Evolutionary conservation across 495 filamentous ascomycete species (phyloP), one percentile per base, ranked within the genome.

Genomic region (Aspergillus diversus): DNA sequence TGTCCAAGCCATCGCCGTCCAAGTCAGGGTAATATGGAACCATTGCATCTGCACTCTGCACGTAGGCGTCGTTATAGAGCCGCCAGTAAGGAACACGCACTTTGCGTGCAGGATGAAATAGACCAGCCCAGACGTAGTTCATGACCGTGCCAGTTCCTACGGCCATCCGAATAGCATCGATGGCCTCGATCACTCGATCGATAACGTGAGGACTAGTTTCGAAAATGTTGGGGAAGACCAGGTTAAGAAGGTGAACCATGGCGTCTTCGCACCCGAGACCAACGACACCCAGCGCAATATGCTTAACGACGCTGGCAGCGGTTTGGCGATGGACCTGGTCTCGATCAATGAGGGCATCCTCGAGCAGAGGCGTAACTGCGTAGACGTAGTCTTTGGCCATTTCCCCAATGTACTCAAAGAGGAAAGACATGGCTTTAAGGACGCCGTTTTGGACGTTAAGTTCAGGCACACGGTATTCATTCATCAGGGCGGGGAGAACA

Each of bases 331-430:
- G 96, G 6, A 99, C 96, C 77, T 99, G 96, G 74, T 99, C 96
- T 50, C 96, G 88, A 76, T 99, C 96, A 77, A 97, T 96, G 57
- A 99, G 88, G 4, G 96, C 96, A 72, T 99, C 96, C 73, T 98
- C 95, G 7, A 99, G 89, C 15, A 99, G 81, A n/a, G 96, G 95
- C 15, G 92, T 97, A 34, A 98, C 91, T 9, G 96, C 96, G 72
- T 98, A 99, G 75, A 98, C 93, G 75, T 99, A 99, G 74, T 99
- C 96, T 76, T 97, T 98, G 62, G 92, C 93, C 96, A 99, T 97
- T 76, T 99, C 95, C 55, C 95, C 95, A 71, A 99, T 99, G 77
- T 99, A 99, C 67, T 99, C 95, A 71, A 98, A 98, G 54, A 99
- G 83, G 86, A 99, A 99, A 33, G 91, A 94, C 64, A 99, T 85